Base-by-base conservation (phyloP, 352 stramenopile species). In the Pythium biforme region DNA sequence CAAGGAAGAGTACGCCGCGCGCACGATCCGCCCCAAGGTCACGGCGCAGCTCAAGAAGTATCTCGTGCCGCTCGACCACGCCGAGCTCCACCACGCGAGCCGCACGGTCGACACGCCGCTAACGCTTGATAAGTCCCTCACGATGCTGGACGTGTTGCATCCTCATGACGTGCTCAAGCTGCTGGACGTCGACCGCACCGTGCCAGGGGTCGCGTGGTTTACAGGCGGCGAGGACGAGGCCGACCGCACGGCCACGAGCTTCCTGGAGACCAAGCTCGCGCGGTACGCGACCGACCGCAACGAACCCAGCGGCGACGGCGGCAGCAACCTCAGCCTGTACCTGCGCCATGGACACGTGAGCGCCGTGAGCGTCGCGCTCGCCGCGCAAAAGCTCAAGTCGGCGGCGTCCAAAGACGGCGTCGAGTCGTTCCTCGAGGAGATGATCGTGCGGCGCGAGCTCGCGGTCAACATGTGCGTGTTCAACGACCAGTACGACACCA, bases 21-120 rank as follows among this genome's bases (percentile, higher is more conserved):
- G 97, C n/a, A 99, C 97, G n/a, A 95, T 99, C 55, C 92, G 97
- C 58, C 86, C 90, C 3, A 98, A 97, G 75, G 98, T 99, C 70
- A 86, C 96, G 37, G 92, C 90, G 23, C 79, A 97, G 9, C 71
- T 99, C 23, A 71, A 86, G 0, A 81, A 83, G 22, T 99, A 94
- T 66, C 68, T 98, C 26, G 76, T 84, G 19, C 64, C 70, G 31
- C 62, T 95, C 20, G 62, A 85, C 27, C 72, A 73, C 29, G 59
- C 69, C 7, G 51, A 70, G 17, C 41, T 91, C 19, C 45, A 68
- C 8, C n/a, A 64, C 3, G 67, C 12, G 12, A 74, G 56, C 14
- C 66, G 64, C 23, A 85, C 76, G 1, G 59, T 65, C 4, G 22
- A 37, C 10, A 60, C 45, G 9, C 64, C 69, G 26, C 76, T 78